These are phyloP conservation scores for Tetrapisispora phaffii DNA, from an alignment of 805 yeast species.

Conservation along the genomic window DNA sequence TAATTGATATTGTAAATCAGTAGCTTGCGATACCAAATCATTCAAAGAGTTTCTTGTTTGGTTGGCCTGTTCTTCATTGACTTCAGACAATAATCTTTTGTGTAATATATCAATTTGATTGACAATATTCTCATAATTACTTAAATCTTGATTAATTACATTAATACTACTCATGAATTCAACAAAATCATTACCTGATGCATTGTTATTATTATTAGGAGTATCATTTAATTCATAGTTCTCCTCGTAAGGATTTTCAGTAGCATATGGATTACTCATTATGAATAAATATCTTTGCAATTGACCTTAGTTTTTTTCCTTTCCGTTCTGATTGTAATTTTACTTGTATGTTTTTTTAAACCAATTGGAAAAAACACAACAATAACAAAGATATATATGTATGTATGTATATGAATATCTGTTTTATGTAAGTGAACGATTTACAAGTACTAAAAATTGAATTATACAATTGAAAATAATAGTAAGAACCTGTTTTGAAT, in stretches of 20 bases:
- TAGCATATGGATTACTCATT: slow-evolving; percentile 19
- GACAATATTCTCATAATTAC: slow-evolving; percentile 59
- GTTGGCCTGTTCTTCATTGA: slow-evolving; percentile 59
- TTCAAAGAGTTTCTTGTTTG: slow-evolving; percentile 69
- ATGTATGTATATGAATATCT: no score
- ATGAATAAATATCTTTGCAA: slow-evolving; percentile 4
- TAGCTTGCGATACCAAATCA: slow-evolving; percentile 64
- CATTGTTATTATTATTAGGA: slow-evolving; percentile 3
- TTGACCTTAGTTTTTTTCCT: background rate
- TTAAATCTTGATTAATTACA: slow-evolving; percentile 56
- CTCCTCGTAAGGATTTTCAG: slow-evolving; percentile 12
- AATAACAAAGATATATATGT: no score
- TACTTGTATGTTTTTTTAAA: no score
- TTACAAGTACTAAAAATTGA: no score
- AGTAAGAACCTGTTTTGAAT: no score
- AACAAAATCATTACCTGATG: slow-evolving; percentile 38
- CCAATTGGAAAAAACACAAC: no score
- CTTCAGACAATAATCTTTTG: slow-evolving; percentile 59
- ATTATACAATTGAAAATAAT: no score
- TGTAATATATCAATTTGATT: slow-evolving; percentile 63
- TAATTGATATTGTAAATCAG: slow-evolving; percentile 63
- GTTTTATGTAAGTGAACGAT: no score
- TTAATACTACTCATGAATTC: slow-evolving; percentile 62
- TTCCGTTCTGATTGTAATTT: background rate
- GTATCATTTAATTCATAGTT: slow-evolving; percentile 6